Percentiles rank a stretch among this genome's conserved stretches.
Evolutionary conservation across 805 yeast genomes (phyloP).

Genomic region (Candida insectalens): DNA sequence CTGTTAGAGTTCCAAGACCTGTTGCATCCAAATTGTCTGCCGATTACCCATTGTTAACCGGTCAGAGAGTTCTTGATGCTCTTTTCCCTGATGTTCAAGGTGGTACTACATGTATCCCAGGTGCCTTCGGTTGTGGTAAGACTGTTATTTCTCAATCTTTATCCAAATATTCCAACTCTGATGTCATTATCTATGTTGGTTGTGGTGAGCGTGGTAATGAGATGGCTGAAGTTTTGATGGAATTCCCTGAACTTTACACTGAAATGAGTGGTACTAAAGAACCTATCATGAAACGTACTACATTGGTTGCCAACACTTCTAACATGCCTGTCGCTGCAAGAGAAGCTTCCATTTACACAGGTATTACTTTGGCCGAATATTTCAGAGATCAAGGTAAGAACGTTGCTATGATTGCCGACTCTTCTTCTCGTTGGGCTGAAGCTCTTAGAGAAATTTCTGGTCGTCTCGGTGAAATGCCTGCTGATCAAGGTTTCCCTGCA

Average conservation of each 20-base stretch:
- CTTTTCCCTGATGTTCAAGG: conserved; percentile 99
- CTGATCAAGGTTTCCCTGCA: conserved; percentile 99
- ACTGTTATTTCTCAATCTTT: conserved; percentile 96
- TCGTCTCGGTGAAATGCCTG: conserved; percentile 99
- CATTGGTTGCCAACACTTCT: conserved; percentile 96
- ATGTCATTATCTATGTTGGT: conserved; percentile 91
- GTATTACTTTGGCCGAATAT: conserved; percentile 97
- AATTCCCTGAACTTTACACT: conserved; percentile 94
- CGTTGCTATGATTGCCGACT: conserved; percentile 99
- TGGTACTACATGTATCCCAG: conserved; percentile 99
- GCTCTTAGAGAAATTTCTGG: conserved; percentile 99
- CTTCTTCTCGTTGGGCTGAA: conserved; percentile 99
- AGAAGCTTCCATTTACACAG: conserved; percentile 98
- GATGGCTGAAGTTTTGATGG: conserved; percentile 99
- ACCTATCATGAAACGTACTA: conserved; percentile 99
- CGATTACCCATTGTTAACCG: conserved; percentile 90
- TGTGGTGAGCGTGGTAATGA: conserved; percentile 96
- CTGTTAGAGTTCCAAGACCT: conserved; percentile 99
- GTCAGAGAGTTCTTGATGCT: conserved; percentile 97
- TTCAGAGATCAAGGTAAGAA: conserved; percentile 99
- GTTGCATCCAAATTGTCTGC: conserved; percentile 92
- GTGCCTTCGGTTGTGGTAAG: conserved; percentile 98
- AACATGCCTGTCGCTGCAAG: conserved; percentile 99
- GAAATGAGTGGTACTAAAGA: conserved; percentile 89
- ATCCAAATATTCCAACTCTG: conserved; percentile 96